A percentile compares a stretch with the other conserved stretches of the same genome.
Evolutionary conservation across 495 filamentous ascomycete genomes (phyloP).

Genomic region (Xylaria intraflava): DNA sequence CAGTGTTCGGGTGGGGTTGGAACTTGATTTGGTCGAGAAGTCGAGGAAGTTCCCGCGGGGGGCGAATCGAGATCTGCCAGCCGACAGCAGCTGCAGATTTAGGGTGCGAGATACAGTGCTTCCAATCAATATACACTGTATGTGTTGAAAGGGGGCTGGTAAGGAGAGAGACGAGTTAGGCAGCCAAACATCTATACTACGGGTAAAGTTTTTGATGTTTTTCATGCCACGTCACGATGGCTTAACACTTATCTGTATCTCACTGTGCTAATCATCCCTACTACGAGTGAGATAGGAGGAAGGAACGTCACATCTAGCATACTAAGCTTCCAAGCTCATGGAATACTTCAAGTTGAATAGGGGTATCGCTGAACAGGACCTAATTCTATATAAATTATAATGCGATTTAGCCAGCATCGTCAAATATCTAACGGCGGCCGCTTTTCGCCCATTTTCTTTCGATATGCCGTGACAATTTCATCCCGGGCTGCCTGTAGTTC

Average conservation of each 20-base stretch:
- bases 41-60: too few relatives aligned
- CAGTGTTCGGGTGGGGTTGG: background rate
- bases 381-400: background rate
- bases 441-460: slow-evolving; percentile 69
- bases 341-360: background rate
- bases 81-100: too few relatives aligned
- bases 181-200: too few relatives aligned
- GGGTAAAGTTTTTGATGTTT: too few relatives aligned
- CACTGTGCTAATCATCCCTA: too few relatives aligned
- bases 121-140: too few relatives aligned
- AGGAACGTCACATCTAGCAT: background rate
- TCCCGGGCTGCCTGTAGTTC: slow-evolving; percentile 69
- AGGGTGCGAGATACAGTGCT: too few relatives aligned
- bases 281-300: background rate
- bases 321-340: background rate
- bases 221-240: too few relatives aligned
- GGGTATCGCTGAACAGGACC: slow-evolving; percentile 2
- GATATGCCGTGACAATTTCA: slow-evolving; percentile 75
- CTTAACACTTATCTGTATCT: too few relatives aligned
- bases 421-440: slow-evolving; percentile 22
- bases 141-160: too few relatives aligned
- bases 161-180: too few relatives aligned
- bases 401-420: background rate
- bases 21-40: background rate
- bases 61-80: too few relatives aligned